These are phyloP conservation scores for Raphidocelis subcapitata DNA, from an alignment of 139 green algal genomes.

Conservation along the genomic window DNA sequence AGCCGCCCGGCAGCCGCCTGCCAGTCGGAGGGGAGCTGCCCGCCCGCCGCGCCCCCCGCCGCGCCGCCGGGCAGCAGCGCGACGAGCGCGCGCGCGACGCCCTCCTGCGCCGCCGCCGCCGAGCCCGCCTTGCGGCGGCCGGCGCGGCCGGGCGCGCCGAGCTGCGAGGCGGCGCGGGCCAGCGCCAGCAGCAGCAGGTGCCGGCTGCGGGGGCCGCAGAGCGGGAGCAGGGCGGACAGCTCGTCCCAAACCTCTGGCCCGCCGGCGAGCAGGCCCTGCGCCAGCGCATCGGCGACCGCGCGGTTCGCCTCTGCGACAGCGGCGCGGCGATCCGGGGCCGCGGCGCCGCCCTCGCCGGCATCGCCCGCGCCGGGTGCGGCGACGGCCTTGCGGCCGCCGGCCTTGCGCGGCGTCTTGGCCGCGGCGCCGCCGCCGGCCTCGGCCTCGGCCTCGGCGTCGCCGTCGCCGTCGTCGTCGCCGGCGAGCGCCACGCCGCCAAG, in stretches of 20 bases:
- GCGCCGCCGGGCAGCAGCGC: too few species aligned
- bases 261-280: neutral
- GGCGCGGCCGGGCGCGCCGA: neutral
- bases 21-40: neutral
- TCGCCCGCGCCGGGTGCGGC: slow-evolving; percentile 12
- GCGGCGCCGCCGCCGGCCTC: neutral
- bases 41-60: too few species aligned
- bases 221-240: neutral
- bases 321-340: neutral
- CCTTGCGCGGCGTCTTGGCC: neutral
- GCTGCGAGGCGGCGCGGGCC: slow-evolving; percentile 9
- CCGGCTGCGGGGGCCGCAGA: slow-evolving; percentile 1
- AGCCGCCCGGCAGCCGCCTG: too few species aligned
- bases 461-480: neutral
- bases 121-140: neutral
- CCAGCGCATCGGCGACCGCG: slow-evolving; percentile 9
- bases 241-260: neutral
- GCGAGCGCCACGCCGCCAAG: neutral
- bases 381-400: neutral
- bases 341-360: slow-evolving; percentile 2
- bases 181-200: slow-evolving; percentile 40
- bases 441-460: too few species aligned
- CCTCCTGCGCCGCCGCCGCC: slow-evolving; percentile 3
- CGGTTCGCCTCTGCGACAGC: slow-evolving; percentile 4
- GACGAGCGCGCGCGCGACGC: too few species aligned